These are phyloP conservation scores for Citrullus mucosospermus DNA, from an alignment of 306 rosid species.

Conservation along the genomic window DNA sequence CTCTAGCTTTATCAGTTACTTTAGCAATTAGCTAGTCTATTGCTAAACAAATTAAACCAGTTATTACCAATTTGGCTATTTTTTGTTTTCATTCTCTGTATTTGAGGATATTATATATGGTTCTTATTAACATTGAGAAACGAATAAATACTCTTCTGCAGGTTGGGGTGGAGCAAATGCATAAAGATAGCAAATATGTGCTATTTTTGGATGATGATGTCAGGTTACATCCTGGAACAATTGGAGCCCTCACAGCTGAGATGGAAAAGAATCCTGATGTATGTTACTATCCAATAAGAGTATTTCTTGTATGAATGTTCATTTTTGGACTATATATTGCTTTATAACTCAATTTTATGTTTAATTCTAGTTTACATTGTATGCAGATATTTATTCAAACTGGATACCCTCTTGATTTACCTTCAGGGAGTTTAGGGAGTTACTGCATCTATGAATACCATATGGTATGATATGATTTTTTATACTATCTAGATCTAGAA, in stretches of 20 bases:
- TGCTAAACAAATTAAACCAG: not conserved
- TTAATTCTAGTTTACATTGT: constrained; percentile 19
- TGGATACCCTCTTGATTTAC: constrained; percentile 96
- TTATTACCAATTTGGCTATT: not conserved
- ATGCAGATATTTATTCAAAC: constrained; percentile 97
- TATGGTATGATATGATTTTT: constrained; percentile 46
- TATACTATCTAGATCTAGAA: not conserved
- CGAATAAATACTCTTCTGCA: constrained; percentile 17
- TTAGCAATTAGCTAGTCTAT: not conserved
- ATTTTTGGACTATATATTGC: not conserved
- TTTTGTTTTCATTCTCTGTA: not conserved
- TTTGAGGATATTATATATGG: not conserved
- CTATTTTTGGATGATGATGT: constrained; percentile 92
- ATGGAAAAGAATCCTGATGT: constrained; percentile 94
- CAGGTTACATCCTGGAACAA: constrained; percentile 92
- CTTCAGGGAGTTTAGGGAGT: constrained; percentile 97
- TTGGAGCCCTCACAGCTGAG: constrained; percentile 70
- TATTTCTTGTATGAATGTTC: constrained; percentile 2
- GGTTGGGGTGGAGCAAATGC: constrained; percentile 93
- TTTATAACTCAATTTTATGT: constrained; percentile 6
- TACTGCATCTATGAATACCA: constrained; percentile 97
- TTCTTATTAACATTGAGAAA: not conserved
- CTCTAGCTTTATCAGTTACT: not conserved
- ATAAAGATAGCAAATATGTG: constrained; percentile 72
- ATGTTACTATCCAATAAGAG: constrained; percentile 8